Percentiles rank a stretch among this genome's conserved stretches.
Evolutionary conservation across 805 yeast genomes (phyloP).

Genomic region (Lachancea cidri): DNA sequence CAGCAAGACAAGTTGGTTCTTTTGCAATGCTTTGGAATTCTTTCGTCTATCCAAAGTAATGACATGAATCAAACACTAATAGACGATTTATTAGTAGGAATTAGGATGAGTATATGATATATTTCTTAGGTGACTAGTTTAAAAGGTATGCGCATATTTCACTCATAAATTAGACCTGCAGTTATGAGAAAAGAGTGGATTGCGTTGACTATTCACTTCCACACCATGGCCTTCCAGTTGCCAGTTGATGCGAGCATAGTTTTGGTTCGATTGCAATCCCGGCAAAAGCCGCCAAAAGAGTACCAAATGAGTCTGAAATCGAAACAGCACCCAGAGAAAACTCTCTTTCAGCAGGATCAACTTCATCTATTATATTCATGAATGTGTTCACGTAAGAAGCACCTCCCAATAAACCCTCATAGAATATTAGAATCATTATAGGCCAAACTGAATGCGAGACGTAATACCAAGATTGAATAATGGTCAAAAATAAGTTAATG

Average conservation of each 20-base stretch:
- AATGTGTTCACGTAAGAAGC: slow-evolving; percentile 87
- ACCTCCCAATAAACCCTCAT: slow-evolving; percentile 91
- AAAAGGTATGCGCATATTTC: too few species aligned
- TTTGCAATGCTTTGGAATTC: slow-evolving; percentile 57
- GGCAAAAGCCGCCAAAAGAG: slow-evolving; percentile 71
- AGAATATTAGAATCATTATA: slow-evolving; percentile 60
- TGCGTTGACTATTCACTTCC: slow-evolving; percentile 36
- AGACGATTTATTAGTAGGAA: slow-evolving; percentile 44
- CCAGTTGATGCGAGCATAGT: slow-evolving; percentile 67
- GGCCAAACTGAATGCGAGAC: slow-evolving; percentile 56
- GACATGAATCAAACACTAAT: slow-evolving; percentile 55
- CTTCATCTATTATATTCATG: slow-evolving; percentile 61
- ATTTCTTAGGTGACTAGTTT: too few species aligned
- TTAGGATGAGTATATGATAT: slow-evolving; percentile 32
- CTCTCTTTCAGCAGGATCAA: slow-evolving; percentile 51
- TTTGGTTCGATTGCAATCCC: slow-evolving; percentile 70
- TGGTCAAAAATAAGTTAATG: slow-evolving; percentile 52
- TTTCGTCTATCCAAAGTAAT: slow-evolving; percentile 47
- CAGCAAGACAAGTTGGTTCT: slow-evolving; percentile 39
- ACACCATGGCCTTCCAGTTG: slow-evolving; percentile 79
- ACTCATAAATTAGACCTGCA: too few species aligned
- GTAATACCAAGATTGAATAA: slow-evolving; percentile 60
- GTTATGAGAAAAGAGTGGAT: too few species aligned
- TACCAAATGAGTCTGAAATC: slow-evolving; percentile 79
- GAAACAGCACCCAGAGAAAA: slow-evolving; percentile 82